Evolutionary conservation across 2,329 filamentous ascomycete species (phyloP).

Genomic region (Trichophaea hybrida): DNA sequence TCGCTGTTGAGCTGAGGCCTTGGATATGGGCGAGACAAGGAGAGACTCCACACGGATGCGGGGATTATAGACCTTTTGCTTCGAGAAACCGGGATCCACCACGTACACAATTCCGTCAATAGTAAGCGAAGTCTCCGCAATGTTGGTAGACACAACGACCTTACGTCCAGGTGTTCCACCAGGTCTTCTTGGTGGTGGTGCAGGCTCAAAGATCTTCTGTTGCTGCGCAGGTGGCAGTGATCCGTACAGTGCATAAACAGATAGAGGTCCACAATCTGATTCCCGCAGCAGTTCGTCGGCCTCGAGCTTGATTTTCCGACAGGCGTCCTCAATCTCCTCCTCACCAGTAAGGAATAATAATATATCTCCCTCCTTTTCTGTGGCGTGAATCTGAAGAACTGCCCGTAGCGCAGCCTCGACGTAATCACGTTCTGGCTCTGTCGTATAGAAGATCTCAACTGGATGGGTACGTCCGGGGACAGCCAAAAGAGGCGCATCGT

Average conservation of each 20-base stretch:
- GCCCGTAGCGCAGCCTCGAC: slow-evolving; percentile 90
- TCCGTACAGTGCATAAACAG: slow-evolving; percentile 87
- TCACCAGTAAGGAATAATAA: slow-evolving; percentile 92
- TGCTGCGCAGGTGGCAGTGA: slow-evolving; percentile 84
- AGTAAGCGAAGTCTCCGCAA: slow-evolving; percentile 91
- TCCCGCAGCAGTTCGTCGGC: slow-evolving; percentile 84
- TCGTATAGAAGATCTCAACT: slow-evolving; percentile 97
- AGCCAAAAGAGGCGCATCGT: slow-evolving; percentile 79
- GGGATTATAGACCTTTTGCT: slow-evolving; percentile 98
- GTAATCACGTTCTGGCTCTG: slow-evolving; percentile 89
- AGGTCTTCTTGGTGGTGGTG: slow-evolving; percentile 55
- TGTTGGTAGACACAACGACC: slow-evolving; percentile 89
- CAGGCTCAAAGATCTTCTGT: slow-evolving; percentile 85
- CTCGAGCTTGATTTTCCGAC: slow-evolving; percentile 79
- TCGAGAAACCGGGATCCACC: slow-evolving; percentile 97
- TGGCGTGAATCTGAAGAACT: slow-evolving; percentile 90
- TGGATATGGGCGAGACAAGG: slow-evolving; percentile 94
- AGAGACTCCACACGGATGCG: slow-evolving; percentile 91
- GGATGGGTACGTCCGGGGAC: slow-evolving; percentile 91
- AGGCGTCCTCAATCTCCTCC: slow-evolving; percentile 95
- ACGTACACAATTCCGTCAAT: slow-evolving; percentile 99
- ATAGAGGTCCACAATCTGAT: slow-evolving; percentile 76
- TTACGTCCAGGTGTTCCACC: slow-evolving; percentile 85
- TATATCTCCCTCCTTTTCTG: slow-evolving; percentile 82
- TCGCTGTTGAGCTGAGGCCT: slow-evolving; percentile 90